A percentile compares a stretch with the other conserved stretches of the same genome.
Conservation (phyloP, 2,329 filamentous ascomycete genomes). For the Hypoxylon sp. region DNA sequence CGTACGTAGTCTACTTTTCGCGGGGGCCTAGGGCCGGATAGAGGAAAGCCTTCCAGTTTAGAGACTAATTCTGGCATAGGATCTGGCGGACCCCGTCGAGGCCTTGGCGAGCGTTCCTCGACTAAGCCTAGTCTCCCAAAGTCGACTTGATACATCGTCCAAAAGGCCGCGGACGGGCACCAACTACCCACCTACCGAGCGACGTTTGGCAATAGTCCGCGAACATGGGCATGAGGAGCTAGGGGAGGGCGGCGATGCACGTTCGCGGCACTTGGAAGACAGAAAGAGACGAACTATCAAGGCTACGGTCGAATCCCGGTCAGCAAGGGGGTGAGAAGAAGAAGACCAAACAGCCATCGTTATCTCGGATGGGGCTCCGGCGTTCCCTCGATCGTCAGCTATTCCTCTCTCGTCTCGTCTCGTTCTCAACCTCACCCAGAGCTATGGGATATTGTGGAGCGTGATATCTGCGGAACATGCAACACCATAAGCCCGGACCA, state of each 20-base stretch:
- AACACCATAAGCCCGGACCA: conserved; percentile 10
- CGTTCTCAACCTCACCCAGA: conserved; percentile 20
- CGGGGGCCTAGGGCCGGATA: conserved; percentile 23
- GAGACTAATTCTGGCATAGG: conserved; percentile 15
- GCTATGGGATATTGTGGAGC: conserved; percentile 24
- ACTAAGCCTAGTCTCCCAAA: conserved; percentile 8
- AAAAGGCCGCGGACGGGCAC: too few species aligned
- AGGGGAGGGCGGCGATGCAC: too few species aligned
- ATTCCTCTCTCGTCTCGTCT: too few species aligned
- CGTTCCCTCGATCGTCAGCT: conserved; percentile 2
- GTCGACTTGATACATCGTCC: background rate
- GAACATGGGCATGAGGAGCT: conserved; percentile 11
- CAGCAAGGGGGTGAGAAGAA: background rate
- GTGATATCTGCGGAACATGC: conserved; percentile 7
- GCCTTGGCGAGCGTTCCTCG: conserved; percentile 14
- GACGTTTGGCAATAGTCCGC: conserved; percentile 25
- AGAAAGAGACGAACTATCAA: background rate
- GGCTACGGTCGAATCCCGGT: conserved; percentile 3
- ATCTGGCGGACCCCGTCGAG: conserved; percentile 11
- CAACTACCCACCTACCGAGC: conserved; percentile 1
- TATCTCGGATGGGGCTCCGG: conserved; percentile 16
- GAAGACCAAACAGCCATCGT: conserved; percentile 4
- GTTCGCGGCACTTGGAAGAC: background rate
- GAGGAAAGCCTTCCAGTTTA: conserved; percentile 18
- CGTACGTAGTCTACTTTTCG: conserved; percentile 7